Base-by-base conservation (phyloP, 176 grass and related monocot species). In the Bolboschoenus planiculmis region DNA sequence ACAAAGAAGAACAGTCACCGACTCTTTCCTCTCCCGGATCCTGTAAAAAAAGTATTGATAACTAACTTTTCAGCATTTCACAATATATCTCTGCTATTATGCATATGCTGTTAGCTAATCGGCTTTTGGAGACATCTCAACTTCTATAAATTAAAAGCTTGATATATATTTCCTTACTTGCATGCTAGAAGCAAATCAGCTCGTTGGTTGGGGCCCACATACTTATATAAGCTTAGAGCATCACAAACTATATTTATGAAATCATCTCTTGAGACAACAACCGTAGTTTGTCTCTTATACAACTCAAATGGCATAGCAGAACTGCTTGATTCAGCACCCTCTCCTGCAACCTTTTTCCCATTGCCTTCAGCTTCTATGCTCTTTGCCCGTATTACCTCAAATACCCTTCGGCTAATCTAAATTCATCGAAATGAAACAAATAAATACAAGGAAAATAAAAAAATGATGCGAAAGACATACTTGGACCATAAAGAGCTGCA, bases 331-430 rank as follows among this genome's bases (percentile, higher is more conserved):
- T 93, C 90, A 40, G 51, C 14, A 54, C 34, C 58, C 70, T 90
- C 86, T 81, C 27, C 33, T 72, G 34, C 59, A 43, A 23, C 68
- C 39, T 24, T 42, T 43, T 92, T 86, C 14, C 48, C 73, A 35
- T 88, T 84, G 9, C 85, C 84, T 53, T 71, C 79, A 27, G 44
- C 78, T 70, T 71, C 86, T 86, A 87, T 78, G 79, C 73, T 93
- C 89, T 76, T n/a, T 88, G 43, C 46, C 78, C 88, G 89, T 84
- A 91, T 91, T 58, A 93, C 87, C 73, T 87, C 88, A 83, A 95
- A 98, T 18, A 98, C 92, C 87, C 87, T 98, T 86, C 90, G 84
- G 92, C 96, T 98, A 78, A 98, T 98, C 96, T 98, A 39, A 54
- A 72, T 59, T 61, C 48, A 70, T 66, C 27, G 67, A 79, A 67